Percentiles rank a stretch among this genome's conserved stretches.
phyloP scores from a whole-genome alignment of 2,329 filamentous ascomycete species.

The Hymenoscyphus occultus region DNA sequence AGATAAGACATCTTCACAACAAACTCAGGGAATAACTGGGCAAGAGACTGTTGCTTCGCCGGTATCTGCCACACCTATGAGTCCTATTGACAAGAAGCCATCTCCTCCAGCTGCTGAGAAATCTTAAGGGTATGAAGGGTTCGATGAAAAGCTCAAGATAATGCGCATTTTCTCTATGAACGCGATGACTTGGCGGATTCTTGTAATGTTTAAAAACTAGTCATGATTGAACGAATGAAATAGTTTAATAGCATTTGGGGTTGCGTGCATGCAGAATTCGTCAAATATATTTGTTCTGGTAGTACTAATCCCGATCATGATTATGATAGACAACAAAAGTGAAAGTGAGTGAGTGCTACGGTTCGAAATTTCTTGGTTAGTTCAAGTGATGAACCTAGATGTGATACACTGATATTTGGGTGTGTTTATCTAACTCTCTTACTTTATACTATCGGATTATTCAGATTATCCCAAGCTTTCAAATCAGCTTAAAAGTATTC shows the following conservation, averaged over 20 bases:
- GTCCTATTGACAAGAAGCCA: constrained; percentile 11
- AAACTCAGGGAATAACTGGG: constrained; percentile 30
- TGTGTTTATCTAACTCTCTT: too few species aligned
- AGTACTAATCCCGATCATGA: too few species aligned
- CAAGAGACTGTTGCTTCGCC: constrained; percentile 30
- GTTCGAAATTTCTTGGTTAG: too few species aligned
- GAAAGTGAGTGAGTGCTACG: too few species aligned
- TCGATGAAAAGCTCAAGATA: background rate
- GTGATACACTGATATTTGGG: too few species aligned
- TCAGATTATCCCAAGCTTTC: too few species aligned
- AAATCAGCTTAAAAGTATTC: too few species aligned
- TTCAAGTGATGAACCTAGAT: too few species aligned
- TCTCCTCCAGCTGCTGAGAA: constrained; percentile 7
- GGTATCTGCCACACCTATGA: constrained; percentile 15
- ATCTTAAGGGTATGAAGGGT: background rate
- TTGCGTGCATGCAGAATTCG: background rate
- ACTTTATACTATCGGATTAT: too few species aligned
- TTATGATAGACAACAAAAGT: too few species aligned
- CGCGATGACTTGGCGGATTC: background rate
- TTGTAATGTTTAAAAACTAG: constrained; percentile 4
- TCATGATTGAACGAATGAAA: background rate
- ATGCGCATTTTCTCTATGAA: background rate
- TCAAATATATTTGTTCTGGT: background rate
- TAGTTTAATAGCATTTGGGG: background rate
- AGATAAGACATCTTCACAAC: constrained; percentile 25